Percentiles rank a stretch among this genome's conserved stretches.
These are phyloP conservation scores for Ganoderma multipileum DNA, from an alignment of 1,284 basidiomycete species.

Conservation along the genomic window DNA sequence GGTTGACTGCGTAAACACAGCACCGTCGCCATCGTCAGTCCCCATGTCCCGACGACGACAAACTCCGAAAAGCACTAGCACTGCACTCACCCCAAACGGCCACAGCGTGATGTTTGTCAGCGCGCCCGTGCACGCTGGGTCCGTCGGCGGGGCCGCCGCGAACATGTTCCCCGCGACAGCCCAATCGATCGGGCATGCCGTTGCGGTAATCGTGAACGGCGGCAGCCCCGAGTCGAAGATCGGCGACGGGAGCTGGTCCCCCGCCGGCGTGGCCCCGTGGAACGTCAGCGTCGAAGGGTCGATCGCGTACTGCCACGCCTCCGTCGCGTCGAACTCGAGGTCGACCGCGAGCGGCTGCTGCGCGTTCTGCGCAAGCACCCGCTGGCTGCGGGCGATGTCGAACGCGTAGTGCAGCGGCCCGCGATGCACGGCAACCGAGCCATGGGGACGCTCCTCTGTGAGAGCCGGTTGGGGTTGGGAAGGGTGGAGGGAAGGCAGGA, in stretches of 20 bases:
- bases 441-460: slow-evolving; percentile 57
- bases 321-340: slow-evolving; percentile 57
- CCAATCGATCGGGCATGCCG: slow-evolving; percentile 60
- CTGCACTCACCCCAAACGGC: slow-evolving; percentile 57
- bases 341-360: slow-evolving; percentile 58
- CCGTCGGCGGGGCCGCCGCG: slow-evolving; percentile 55
- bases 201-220: slow-evolving; percentile 56
- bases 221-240: slow-evolving; percentile 62
- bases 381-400: slow-evolving; percentile 53
- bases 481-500: neutral
- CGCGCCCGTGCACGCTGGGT: slow-evolving; percentile 51
- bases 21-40: slow-evolving; percentile 2
- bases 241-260: slow-evolving; percentile 54
- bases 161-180: slow-evolving; percentile 55
- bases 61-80: neutral
- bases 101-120: slow-evolving; percentile 54
- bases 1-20: slow-evolving; percentile 46
- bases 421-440: slow-evolving; percentile 60
- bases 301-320: slow-evolving; percentile 61
- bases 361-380: slow-evolving; percentile 50
- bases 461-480: neutral
- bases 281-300: slow-evolving; percentile 60
- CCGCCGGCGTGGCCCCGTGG: slow-evolving; percentile 45
- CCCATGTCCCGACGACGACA: neutral
- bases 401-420: slow-evolving; percentile 65